phyloP scores from a whole-genome alignment of 2,329 filamentous ascomycete species.

The Penicillium sp. region DNA sequence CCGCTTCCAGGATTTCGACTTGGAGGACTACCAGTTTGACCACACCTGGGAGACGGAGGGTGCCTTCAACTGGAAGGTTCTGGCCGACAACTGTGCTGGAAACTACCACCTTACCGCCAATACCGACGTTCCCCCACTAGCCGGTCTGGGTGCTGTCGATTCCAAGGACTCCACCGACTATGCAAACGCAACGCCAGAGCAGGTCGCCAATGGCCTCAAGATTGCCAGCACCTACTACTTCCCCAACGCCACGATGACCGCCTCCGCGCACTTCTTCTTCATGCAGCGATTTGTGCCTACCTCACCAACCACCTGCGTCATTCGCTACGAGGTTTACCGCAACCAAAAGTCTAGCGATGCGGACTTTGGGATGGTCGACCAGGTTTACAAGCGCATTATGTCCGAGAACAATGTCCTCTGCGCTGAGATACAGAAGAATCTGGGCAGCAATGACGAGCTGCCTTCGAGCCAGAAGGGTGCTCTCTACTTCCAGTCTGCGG shows the following conservation, averaged over 20 bases:
- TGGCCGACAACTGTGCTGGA: conserved; percentile 38
- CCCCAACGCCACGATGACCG: conserved; percentile 33
- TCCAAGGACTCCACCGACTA: conserved; percentile 49
- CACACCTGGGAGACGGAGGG: conserved; percentile 17
- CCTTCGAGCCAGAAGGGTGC: conserved; percentile 57
- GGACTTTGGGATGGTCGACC: conserved; percentile 54
- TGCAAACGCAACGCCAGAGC: conserved; percentile 43
- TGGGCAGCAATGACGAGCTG: conserved; percentile 57
- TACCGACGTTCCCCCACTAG: conserved; percentile 33
- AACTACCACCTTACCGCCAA: conserved; percentile 49
- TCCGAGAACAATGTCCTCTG: conserved; percentile 62
- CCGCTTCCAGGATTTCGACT: conserved; percentile 13
- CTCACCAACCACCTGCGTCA: conserved; percentile 48
- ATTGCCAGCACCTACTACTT: conserved; percentile 35
- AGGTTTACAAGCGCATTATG: conserved; percentile 61
- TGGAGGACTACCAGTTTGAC: conserved; percentile 19
- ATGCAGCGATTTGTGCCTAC: conserved; percentile 59
- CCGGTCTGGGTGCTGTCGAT: conserved; percentile 51
- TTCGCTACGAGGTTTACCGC: conserved; percentile 62
- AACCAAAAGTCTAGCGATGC: conserved; percentile 56
- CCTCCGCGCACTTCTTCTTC: conserved; percentile 54
- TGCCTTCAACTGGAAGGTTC: conserved; percentile 22
- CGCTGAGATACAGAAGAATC: conserved; percentile 54
- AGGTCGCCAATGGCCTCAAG: conserved; percentile 45
- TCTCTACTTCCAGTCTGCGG: conserved; percentile 52